Evolutionary conservation across 2,329 filamentous ascomycete species (phyloP).

Genomic region (Pestalotiopsis sp.): DNA sequence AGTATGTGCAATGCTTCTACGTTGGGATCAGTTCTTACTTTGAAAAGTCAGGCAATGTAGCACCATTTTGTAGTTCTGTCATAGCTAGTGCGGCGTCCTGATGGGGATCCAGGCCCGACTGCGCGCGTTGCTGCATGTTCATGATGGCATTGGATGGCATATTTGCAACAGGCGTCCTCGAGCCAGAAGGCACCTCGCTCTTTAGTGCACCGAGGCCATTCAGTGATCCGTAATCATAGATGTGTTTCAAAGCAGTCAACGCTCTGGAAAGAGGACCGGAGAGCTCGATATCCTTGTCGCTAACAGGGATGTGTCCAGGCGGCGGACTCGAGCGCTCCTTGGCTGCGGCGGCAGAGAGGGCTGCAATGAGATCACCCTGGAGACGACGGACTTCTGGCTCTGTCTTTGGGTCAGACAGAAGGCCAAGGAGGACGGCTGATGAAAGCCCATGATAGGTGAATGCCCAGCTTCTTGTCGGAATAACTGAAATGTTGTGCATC

Average conservation of each 20-base stretch:
- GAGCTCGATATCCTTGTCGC: slow-evolving; percentile 63
- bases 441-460: slow-evolving; percentile 71
- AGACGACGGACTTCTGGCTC: slow-evolving; percentile 66
- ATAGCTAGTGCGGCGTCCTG: slow-evolving; percentile 67
- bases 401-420: slow-evolving; percentile 64
- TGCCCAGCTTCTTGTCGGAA: slow-evolving; percentile 68
- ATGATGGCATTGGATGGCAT: slow-evolving; percentile 31
- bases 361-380: slow-evolving; percentile 66
- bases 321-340: slow-evolving; percentile 60
- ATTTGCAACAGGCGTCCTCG: slow-evolving; percentile 48
- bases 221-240: slow-evolving; percentile 67
- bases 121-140: slow-evolving; percentile 27
- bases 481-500: slow-evolving; percentile 69
- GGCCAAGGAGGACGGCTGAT: slow-evolving; percentile 65
- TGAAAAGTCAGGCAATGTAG: slow-evolving; percentile 47
- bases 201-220: slow-evolving; percentile 50
- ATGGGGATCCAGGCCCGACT: slow-evolving; percentile 49
- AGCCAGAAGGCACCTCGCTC: slow-evolving; percentile 50
- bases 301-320: slow-evolving; percentile 54
- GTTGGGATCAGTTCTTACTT: slow-evolving; percentile 30
- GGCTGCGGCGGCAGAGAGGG: slow-evolving; percentile 65
- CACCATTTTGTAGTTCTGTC: slow-evolving; percentile 66
- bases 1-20: neutral
- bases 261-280: slow-evolving; percentile 65
- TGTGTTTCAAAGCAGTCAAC: slow-evolving; percentile 63